Evolutionary conservation across 176 grass and related monocot species (phyloP).

Genomic region (Bromus sterilis): DNA sequence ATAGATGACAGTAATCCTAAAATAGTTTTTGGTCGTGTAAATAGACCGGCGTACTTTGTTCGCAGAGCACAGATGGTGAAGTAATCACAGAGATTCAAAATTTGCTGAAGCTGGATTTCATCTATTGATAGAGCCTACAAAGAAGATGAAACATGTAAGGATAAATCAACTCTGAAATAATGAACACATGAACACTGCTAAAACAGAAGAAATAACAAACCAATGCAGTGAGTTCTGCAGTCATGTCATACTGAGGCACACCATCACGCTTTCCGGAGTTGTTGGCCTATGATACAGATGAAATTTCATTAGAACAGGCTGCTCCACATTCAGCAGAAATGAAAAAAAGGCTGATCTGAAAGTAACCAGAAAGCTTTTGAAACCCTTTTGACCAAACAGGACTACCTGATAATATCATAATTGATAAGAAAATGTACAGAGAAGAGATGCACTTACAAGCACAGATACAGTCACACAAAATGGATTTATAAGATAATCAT

Average conservation of each 20-base stretch:
- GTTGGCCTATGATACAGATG: constrained; percentile 49
- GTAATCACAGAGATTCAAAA: constrained; percentile 75
- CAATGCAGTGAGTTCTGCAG: constrained; percentile 67
- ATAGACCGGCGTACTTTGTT: constrained; percentile 62
- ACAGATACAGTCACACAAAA: constrained; percentile 71
- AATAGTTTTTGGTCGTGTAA: constrained; percentile 3
- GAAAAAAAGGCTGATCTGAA: background rate
- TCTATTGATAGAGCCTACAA: constrained; percentile 61
- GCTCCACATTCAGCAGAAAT: constrained; percentile 2
- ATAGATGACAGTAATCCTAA: background rate
- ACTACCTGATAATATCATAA: background rate
- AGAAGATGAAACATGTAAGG: constrained; percentile 22
- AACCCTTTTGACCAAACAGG: constrained; percentile 12
- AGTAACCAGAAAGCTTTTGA: constrained; percentile 6
- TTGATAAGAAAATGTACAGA: constrained; percentile 16
- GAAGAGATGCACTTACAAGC: constrained; percentile 54
- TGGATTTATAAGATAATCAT: constrained; percentile 81
- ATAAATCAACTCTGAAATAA: constrained; percentile 11
- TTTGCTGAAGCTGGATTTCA: constrained; percentile 77
- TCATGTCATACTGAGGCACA: constrained; percentile 75
- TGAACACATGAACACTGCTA: constrained; percentile 17
- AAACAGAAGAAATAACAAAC: constrained; percentile 47
- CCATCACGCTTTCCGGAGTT: constrained; percentile 81
- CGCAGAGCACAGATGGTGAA: constrained; percentile 74
- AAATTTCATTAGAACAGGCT: background rate